Evolutionary conservation across 2,329 filamentous ascomycete genomes (phyloP).

Genomic region (Cercospora sp.): DNA sequence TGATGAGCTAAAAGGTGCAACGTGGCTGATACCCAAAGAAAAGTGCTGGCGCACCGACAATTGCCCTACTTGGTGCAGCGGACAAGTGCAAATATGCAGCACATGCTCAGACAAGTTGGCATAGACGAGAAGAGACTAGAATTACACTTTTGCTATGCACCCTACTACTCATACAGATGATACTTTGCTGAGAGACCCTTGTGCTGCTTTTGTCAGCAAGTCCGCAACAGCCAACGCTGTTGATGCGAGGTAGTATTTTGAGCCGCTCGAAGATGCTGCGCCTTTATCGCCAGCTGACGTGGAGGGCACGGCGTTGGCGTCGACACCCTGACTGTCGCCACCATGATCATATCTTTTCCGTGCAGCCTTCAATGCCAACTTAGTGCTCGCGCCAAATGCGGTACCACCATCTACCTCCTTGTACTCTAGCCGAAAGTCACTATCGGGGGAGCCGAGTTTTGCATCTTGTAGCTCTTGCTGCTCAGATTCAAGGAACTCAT

Average conservation of each 20-base stretch:
- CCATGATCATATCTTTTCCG: not conserved
- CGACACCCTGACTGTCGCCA: not conserved
- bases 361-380: constrained; percentile 10
- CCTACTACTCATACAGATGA: not conserved
- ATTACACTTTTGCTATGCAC: not conserved
- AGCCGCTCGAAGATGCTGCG: not conserved
- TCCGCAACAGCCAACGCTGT: constrained; percentile 6
- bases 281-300: not conserved
- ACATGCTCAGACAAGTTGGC: not conserved
- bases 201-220: not conserved
- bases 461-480: not conserved
- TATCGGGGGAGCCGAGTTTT: not conserved
- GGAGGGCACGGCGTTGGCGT: not conserved
- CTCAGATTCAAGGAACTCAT: not conserved
- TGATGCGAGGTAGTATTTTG: not conserved
- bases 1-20: not conserved
- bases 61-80: not conserved
- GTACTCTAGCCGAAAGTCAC: constrained; percentile 17
- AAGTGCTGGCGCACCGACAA: not conserved
- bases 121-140: not conserved
- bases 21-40: not conserved
- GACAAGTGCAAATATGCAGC: not conserved
- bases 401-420: constrained; percentile 25
- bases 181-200: not conserved
- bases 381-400: constrained; percentile 20